Evolutionary conservation across 495 filamentous ascomycete species (phyloP), one percentile per base, ranked within the genome.

Genomic region (Tuber umbilicatum): DNA sequence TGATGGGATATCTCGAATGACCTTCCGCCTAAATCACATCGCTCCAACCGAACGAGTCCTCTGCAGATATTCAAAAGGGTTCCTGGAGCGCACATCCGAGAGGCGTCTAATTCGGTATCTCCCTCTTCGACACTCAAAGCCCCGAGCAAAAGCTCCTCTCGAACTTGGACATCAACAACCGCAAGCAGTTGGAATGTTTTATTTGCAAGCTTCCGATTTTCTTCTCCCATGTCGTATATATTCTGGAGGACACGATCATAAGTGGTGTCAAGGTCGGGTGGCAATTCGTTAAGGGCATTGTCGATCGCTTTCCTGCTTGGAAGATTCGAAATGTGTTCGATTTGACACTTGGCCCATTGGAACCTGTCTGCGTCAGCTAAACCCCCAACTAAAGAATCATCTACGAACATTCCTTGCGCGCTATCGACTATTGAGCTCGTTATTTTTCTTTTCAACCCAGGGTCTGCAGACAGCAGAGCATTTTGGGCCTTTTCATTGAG

Each of bases 251-350:
- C 80, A 12, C 79, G 73, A 17, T 82, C 80, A 47, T 84, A 84
- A 0, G 81, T 83, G 67, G 82, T 79, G 21, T 84, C 78, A 6
- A 85, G 74, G 9, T 77, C 82, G 42, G 76, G 72, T 1, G 83
- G 84, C 4, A 84, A 74, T 37, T 74, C 73, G 35, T 69, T 69
- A 38, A 85, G 73, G 14, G 82, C 82, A 3, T 74, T 71, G 9
- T 71, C 40, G 23, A 84, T 77, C 47, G 70, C 74, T 2, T 70
- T 70, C n/a, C 47, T 23, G 4, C 23, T 50, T 3, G 47, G 47
- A 50, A 50, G 47, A 9, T 50, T 50, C 47, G 23, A 9, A 50
- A 50, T 50, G 21, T 50, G 47, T 9, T 50, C 47, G 47, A 50
- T 50, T 50, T 50, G 47, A 14, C 47, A 50, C 47, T 50, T 50